These are phyloP conservation scores for Neurospora sp. DNA, from an alignment of 495 filamentous ascomycete genomes.

Conservation along the genomic window DNA sequence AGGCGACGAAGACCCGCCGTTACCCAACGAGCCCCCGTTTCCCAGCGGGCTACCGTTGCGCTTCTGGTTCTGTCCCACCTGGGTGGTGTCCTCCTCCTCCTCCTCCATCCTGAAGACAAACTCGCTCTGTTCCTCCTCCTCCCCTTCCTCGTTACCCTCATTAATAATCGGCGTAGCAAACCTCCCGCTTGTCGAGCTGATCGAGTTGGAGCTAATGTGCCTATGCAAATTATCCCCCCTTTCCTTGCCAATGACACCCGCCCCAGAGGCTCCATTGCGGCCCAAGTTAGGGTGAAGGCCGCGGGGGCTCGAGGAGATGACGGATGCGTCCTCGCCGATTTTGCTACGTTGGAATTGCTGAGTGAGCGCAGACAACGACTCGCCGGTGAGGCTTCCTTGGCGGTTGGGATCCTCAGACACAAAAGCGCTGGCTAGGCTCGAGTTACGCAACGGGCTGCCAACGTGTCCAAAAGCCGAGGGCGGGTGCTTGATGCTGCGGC, in stretches of 20 bases:
- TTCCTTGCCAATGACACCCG: constrained; percentile 25
- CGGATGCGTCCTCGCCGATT: constrained; percentile 31
- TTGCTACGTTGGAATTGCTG: constrained; percentile 55
- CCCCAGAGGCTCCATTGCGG: constrained; percentile 9
- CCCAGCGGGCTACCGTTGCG: constrained; percentile 29
- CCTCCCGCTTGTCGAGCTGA: constrained; percentile 36
- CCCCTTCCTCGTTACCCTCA: background rate
- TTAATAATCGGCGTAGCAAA: constrained; percentile 52
- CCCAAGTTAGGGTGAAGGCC: constrained; percentile 26
- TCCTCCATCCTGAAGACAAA: constrained; percentile 80
- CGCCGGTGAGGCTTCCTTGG: constrained; percentile 29
- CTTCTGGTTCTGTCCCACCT: constrained; percentile 24
- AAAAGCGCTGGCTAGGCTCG: constrained; percentile 56
- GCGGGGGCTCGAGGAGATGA: constrained; percentile 25
- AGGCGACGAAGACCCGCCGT: constrained; percentile 21
- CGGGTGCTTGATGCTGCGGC: constrained; percentile 29
- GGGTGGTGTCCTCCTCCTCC: constrained; percentile 47
- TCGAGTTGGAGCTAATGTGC: constrained; percentile 42
- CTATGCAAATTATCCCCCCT: constrained; percentile 32
- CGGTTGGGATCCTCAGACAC: constrained; percentile 38
- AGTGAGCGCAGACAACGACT: constrained; percentile 57
- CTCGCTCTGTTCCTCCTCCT: constrained; percentile 59
- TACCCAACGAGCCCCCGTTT: constrained; percentile 21
- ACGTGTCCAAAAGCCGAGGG: constrained; percentile 67
- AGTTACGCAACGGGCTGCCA: constrained; percentile 89